Evolutionary conservation across 164 flowering plant species (phyloP).

Genomic region (Annona cherimola): DNA sequence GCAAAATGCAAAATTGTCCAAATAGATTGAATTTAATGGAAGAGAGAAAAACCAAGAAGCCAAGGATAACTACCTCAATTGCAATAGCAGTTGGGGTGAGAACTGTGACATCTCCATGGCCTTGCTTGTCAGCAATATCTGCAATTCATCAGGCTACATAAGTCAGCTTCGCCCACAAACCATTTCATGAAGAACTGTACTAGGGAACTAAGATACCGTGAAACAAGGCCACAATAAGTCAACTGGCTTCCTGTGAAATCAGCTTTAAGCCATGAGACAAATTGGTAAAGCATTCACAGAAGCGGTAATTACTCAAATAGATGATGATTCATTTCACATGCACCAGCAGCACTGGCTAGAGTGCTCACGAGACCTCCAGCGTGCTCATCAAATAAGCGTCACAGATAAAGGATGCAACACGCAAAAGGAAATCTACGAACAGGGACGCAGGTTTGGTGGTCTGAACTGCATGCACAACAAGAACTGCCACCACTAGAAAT

Average conservation of each 20-base stretch:
- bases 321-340: too few relatives aligned
- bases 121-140: constrained; percentile 76
- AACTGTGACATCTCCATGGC: constrained; percentile 46
- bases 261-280: too few relatives aligned
- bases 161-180: background rate
- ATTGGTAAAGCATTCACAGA: background rate
- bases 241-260: too few relatives aligned
- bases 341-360: background rate
- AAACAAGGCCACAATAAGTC: too few relatives aligned
- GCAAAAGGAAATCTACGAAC: background rate
- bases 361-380: background rate
- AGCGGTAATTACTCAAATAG: background rate
- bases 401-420: background rate
- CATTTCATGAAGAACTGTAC: background rate
- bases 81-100: constrained; percentile 74
- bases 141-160: constrained; percentile 14
- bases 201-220: too few relatives aligned
- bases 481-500: background rate
- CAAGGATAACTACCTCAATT: constrained; percentile 32
- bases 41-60: background rate
- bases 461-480: background rate
- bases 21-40: background rate
- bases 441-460: background rate
- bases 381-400: background rate
- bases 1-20: background rate